Conservation (phyloP, 805 yeast genomes). For the Sungouiozyma intestinalis region DNA sequence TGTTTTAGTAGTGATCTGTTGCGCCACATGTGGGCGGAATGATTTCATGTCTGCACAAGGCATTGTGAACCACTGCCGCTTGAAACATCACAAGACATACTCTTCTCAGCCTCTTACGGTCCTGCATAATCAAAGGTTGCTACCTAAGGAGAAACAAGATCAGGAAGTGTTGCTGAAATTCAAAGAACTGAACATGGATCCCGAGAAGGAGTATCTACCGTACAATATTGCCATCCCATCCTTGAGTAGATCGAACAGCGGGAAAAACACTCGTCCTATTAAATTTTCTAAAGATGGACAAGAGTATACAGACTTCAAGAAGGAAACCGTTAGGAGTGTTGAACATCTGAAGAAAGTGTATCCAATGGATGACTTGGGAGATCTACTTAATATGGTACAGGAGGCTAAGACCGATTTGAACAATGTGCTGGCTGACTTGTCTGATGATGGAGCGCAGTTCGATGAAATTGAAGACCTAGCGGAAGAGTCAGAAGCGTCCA, state of each 20-base stretch:
- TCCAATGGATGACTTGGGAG: conserved; percentile 19
- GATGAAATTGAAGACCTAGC: conserved; percentile 4
- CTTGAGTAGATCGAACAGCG: conserved; percentile 1
- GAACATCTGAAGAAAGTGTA: conserved; percentile 20
- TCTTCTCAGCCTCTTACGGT: conserved; percentile 71
- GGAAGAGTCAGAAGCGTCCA: conserved; percentile 3
- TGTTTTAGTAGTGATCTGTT: conserved; percentile 52
- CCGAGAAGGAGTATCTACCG: conserved; percentile 21
- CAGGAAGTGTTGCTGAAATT: conserved; percentile 19
- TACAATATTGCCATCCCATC: conserved; percentile 19
- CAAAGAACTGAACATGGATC: conserved; percentile 18
- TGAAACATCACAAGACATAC: conserved; percentile 62
- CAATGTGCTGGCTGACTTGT: conserved; percentile 11
- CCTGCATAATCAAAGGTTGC: conserved; percentile 47
- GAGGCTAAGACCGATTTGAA: conserved; percentile 23
- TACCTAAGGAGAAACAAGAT: conserved; percentile 23
- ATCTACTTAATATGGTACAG: conserved; percentile 21
- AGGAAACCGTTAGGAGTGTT: neutral
- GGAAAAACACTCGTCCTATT: neutral
- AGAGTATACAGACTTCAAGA: neutral
- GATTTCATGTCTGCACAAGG: conserved; percentile 77
- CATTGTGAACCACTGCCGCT: conserved; percentile 63
- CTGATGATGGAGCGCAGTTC: conserved; percentile 5
- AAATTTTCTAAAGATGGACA: neutral
- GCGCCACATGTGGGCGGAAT: conserved; percentile 55